phyloP scores from a whole-genome alignment of 176 grass and related monocot species.

The Rhipidocladum racemiflorum region DNA sequence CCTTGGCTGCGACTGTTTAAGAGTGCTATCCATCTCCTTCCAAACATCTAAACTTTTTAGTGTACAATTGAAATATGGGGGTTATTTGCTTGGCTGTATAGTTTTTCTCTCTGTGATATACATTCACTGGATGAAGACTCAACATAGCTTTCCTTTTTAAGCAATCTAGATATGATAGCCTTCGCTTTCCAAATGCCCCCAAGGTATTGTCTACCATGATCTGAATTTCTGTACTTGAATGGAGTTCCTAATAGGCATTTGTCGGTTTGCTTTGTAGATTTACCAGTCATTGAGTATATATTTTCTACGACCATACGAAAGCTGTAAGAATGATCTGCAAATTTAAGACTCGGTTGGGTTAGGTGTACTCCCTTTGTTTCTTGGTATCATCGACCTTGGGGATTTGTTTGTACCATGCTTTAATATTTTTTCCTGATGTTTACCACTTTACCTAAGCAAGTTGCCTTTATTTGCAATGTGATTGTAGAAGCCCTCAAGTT shows the following conservation, averaged over 20 bases:
- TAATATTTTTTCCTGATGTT: constrained; percentile 6
- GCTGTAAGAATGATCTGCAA: no score
- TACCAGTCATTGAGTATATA: not conserved
- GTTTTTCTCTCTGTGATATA: not conserved
- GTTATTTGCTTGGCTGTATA: not conserved
- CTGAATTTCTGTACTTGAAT: not conserved
- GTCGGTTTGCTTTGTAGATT: not conserved
- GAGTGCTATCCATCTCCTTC: not conserved
- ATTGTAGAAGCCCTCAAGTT: constrained; percentile 96
- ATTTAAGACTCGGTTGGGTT: no score
- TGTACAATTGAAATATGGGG: not conserved
- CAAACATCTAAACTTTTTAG: not conserved
- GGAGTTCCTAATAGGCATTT: not conserved
- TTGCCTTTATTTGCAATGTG: constrained; percentile 53
- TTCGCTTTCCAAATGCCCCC: no score
- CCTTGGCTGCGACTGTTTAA: not conserved
- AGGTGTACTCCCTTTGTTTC: no score
- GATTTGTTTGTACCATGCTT: not conserved
- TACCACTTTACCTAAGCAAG: not conserved
- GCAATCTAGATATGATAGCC: no score
- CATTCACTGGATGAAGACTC: not conserved
- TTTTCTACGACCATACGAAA: not conserved
- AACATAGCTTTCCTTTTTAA: no score
- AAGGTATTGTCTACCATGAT: not conserved
- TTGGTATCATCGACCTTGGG: no score